Evolutionary conservation across 306 rosid genomes (phyloP), one percentile per base, ranked within the genome.

Genomic region (Aeschynomene evenia): DNA sequence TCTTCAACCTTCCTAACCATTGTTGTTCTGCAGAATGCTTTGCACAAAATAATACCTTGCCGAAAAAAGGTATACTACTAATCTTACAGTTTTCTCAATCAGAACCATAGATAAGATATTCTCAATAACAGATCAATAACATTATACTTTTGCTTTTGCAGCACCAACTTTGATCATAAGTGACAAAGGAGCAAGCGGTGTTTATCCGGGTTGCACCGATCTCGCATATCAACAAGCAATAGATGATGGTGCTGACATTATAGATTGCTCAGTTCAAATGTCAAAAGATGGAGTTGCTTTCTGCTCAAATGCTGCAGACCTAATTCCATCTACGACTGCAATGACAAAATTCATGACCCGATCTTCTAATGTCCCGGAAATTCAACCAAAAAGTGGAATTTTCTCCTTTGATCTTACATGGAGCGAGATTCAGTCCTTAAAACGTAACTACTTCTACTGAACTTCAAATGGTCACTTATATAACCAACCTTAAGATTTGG

Each of bases 241-340:
- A 70, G 77, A 75, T 11, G 95, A 89, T 14, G 97, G 96, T 0
- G 82, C 88, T 0, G 96, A 95, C 76, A 77, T 95, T 12, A 91
- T 95, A 51, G 99, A 91, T 81, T 91, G 99, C 82, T 67, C 95
- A 6, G 96, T 95, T 59, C 97, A 95, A 81, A 74, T 95, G 83
- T 81, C 97, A 39, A 89, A 88, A 75, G 99, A 95, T 51, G 92
- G 91, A 36, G 83, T 84, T 50, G 82, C 96, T 50, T 91, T 95
- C 83, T 95, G 99, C 75, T 73, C 84, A 51, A 67, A 73, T 24
- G 4, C 37, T 0, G 33, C 77, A 7, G 96, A 91, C 77, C 86
- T 95, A 31, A 67, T 59, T 4, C n/a, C 28, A 36, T 72, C 68
- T 36, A 91, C 89, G n/a, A 84, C 74, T 7, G 95, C 84, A 9